These are phyloP conservation scores for Tricholoma sp. DNA, from an alignment of 768 basidiomycete genomes.

Conservation along the genomic window DNA sequence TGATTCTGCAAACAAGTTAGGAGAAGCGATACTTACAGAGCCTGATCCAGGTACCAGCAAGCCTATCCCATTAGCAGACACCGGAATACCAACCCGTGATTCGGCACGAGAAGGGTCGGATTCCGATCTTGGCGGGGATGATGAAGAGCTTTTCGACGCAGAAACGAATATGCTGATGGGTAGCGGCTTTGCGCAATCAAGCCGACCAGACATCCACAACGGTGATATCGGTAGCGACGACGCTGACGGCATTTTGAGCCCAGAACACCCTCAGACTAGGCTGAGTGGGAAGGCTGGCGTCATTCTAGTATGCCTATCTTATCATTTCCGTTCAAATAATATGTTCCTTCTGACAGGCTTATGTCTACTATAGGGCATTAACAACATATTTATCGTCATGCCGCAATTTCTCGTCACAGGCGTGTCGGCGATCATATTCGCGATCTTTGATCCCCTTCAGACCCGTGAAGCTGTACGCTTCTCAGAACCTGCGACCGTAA, in stretches of 20 bases:
- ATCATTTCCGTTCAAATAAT: neutral
- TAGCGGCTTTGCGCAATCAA: slow-evolving; percentile 38
- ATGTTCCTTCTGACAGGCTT: neutral
- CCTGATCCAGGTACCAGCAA: slow-evolving; percentile 30
- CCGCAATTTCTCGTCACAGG: slow-evolving; percentile 94
- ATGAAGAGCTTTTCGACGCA: neutral
- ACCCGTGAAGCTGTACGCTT: slow-evolving; percentile 9
- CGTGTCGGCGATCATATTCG: slow-evolving; percentile 80
- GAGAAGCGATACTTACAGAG: slow-evolving; percentile 77
- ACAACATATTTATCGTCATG: slow-evolving; percentile 90
- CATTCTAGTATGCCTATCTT: slow-evolving; percentile 53
- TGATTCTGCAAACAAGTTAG: slow-evolving; percentile 44
- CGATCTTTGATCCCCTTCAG: slow-evolving; percentile 69
- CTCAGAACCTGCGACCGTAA: neutral
- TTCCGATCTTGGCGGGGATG: slow-evolving; percentile 9
- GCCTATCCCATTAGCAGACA: slow-evolving; percentile 39
- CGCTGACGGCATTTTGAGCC: slow-evolving; percentile 4
- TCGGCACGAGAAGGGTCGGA: slow-evolving; percentile 15
- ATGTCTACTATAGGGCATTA: slow-evolving; percentile 63
- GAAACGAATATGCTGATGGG: slow-evolving; percentile 25
- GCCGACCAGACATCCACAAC: slow-evolving; percentile 18
- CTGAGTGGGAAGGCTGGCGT: slow-evolving; percentile 84
- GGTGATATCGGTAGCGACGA: slow-evolving; percentile 6
- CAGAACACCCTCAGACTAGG: slow-evolving; percentile 15
- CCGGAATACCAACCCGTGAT: slow-evolving; percentile 30